These are phyloP conservation scores for Inonotus hispidus DNA, from an alignment of 1,284 basidiomycete species.

Conservation along the genomic window DNA sequence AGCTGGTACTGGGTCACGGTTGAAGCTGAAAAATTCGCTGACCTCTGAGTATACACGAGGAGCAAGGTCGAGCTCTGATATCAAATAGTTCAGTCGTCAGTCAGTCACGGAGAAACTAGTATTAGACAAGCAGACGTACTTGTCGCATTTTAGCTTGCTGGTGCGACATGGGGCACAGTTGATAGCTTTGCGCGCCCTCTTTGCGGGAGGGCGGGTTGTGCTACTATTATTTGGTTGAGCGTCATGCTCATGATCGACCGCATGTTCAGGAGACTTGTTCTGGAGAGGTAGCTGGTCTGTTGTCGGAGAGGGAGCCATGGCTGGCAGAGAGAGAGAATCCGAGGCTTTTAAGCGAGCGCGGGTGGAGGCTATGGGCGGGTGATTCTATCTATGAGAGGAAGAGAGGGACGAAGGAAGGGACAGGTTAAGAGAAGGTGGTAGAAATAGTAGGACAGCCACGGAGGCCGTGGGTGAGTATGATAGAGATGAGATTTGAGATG, in stretches of 20 bases:
- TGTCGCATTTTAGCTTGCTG: slow-evolving; percentile 81
- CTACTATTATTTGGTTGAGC: neutral
- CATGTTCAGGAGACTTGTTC: neutral
- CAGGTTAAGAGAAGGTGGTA: neutral
- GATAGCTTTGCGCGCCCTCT: slow-evolving; percentile 75
- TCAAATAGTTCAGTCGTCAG: neutral
- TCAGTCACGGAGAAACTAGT: neutral
- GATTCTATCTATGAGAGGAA: neutral
- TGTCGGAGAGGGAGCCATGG: neutral
- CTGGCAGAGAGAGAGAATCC: neutral
- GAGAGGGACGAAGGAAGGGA: neutral
- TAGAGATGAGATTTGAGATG: neutral
- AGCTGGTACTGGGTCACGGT: neutral
- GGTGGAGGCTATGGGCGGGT: neutral
- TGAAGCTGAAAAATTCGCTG: slow-evolving; percentile 16
- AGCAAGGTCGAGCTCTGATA: slow-evolving; percentile 71
- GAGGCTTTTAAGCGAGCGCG: neutral
- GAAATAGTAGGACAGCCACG: neutral
- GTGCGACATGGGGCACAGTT: slow-evolving; percentile 81
- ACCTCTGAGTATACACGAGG: slow-evolving; percentile 76
- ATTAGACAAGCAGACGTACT: slow-evolving; percentile 36
- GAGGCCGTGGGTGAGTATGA: neutral
- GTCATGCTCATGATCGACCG: neutral
- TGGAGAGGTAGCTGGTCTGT: neutral
- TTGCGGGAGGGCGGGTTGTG: slow-evolving; percentile 41